Percentiles rank a stretch among this genome's conserved stretches.
These are phyloP conservation scores for Aspergillus nomiae DNA, from an alignment of 2,329 filamentous ascomycete species.

Conservation along the genomic window DNA sequence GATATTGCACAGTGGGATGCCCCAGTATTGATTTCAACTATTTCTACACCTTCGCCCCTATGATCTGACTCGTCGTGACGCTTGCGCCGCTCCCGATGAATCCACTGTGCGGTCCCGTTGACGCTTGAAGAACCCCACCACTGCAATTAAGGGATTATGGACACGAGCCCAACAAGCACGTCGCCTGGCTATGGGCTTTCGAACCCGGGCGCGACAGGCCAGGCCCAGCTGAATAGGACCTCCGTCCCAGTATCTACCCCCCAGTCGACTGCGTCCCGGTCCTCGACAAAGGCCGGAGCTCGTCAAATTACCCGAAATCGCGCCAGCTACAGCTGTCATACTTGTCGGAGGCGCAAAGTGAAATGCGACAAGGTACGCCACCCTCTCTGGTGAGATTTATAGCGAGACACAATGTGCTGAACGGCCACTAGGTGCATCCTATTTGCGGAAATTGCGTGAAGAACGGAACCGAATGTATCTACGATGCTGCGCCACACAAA, in stretches of 20 bases:
- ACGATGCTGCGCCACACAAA: constrained; percentile 38
- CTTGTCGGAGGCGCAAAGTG: constrained; percentile 49
- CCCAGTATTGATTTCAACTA: background rate
- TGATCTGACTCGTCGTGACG: background rate
- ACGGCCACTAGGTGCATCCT: constrained; percentile 40
- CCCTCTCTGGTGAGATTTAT: background rate
- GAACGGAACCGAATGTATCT: constrained; percentile 45
- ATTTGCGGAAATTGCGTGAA: constrained; percentile 49
- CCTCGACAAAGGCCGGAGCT: constrained; percentile 25
- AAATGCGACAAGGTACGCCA: constrained; percentile 47
- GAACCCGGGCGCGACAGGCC: constrained; percentile 5
- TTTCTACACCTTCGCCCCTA: background rate
- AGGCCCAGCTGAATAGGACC: constrained; percentile 11
- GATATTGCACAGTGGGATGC: background rate
- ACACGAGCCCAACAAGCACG: constrained; percentile 19
- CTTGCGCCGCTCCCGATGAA: constrained; percentile 15
- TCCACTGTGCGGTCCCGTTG: constrained; percentile 13
- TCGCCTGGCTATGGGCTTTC: constrained; percentile 16
- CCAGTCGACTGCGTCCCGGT: constrained; percentile 6
- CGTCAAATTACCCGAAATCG: constrained; percentile 52
- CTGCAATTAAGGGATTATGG: constrained; percentile 24
- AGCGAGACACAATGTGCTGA: background rate
- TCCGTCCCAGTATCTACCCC: constrained; percentile 8
- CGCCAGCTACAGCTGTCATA: constrained; percentile 50
- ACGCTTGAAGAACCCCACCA: constrained; percentile 25